Evolutionary conservation across 805 yeast genomes (phyloP).

Genomic region (Jamesozyma lodderae): DNA sequence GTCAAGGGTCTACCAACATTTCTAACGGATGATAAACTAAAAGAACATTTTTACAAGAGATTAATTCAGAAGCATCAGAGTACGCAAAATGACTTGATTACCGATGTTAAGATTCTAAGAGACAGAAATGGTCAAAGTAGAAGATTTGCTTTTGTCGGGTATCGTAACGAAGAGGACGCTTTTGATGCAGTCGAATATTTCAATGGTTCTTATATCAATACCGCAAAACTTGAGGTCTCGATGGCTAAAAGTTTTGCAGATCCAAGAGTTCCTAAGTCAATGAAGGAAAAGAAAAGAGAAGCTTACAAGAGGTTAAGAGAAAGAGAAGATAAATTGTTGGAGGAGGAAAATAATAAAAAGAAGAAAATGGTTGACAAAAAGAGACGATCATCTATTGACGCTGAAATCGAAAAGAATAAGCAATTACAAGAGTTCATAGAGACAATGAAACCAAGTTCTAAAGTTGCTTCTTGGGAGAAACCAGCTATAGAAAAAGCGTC

Average conservation of each 20-base stretch:
- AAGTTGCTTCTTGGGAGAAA: constrained; percentile 64
- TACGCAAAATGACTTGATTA: constrained; percentile 45
- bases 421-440: constrained; percentile 73
- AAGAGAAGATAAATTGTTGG: constrained; percentile 40
- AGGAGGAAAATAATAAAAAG: constrained; percentile 33
- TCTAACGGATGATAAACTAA: constrained; percentile 62
- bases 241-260: constrained; percentile 82
- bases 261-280: constrained; percentile 64
- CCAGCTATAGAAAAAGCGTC: constrained; percentile 1
- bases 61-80: constrained; percentile 16
- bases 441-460: constrained; percentile 68
- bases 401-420: constrained; percentile 54
- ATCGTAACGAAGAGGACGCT: constrained; percentile 65
- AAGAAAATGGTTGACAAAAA: constrained; percentile 26
- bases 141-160: constrained; percentile 90
- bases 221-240: constrained; percentile 69
- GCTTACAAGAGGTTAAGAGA: constrained; percentile 38
- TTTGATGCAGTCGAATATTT: constrained; percentile 66
- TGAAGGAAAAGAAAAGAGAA: constrained; percentile 46
- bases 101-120: constrained; percentile 81
- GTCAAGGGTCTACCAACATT: constrained; percentile 83
- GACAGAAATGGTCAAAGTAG: constrained; percentile 80
- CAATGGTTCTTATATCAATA: constrained; percentile 71
- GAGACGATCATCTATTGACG: constrained; percentile 36
- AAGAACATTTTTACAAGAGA: constrained; percentile 48